Evolutionary conservation across 495 filamentous ascomycete species (phyloP).

Genomic region (Chaetomium cochliodes): DNA sequence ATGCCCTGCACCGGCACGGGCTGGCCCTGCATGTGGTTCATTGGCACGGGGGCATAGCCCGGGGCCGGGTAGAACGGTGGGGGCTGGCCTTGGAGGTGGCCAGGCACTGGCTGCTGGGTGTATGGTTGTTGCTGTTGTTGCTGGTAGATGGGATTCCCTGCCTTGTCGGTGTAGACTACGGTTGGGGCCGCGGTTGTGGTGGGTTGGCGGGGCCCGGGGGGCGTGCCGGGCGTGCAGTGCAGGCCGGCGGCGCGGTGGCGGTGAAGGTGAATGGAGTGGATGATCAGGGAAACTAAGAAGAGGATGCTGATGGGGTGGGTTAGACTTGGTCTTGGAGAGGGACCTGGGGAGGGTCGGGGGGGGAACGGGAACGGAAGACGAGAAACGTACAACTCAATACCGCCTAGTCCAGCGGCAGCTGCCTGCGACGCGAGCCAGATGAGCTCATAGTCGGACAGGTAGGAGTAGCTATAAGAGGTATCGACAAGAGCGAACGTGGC

Average conservation of each 20-base stretch:
- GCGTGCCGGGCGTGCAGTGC: conserved; percentile 12
- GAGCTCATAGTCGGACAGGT: conserved; percentile 23
- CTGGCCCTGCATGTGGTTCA: no score
- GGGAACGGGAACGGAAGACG: no score
- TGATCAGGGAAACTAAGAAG: conserved; percentile 40
- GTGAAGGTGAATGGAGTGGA: conserved; percentile 43
- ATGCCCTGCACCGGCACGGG: neutral
- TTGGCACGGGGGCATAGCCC: neutral
- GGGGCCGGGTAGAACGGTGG: neutral
- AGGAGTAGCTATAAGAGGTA: conserved; percentile 19
- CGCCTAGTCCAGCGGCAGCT: conserved; percentile 34
- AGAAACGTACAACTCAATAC: conserved; percentile 48
- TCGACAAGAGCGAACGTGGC: conserved; percentile 26
- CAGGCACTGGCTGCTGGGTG: conserved; percentile 12
- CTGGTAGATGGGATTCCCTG: neutral
- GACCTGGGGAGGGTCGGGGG: neutral
- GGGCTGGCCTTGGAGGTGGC: neutral
- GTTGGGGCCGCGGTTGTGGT: conserved; percentile 1
- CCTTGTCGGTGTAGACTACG: neutral
- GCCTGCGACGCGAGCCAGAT: conserved; percentile 24
- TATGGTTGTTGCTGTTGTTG: conserved; percentile 20
- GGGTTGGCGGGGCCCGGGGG: neutral
- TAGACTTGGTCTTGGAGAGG: neutral
- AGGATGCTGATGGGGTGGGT: conserved; percentile 34
- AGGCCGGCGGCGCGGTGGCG: conserved; percentile 48